Evolutionary conservation across 2,329 filamentous ascomycete genomes (phyloP).

Genomic region (Trichoderma sp.): DNA sequence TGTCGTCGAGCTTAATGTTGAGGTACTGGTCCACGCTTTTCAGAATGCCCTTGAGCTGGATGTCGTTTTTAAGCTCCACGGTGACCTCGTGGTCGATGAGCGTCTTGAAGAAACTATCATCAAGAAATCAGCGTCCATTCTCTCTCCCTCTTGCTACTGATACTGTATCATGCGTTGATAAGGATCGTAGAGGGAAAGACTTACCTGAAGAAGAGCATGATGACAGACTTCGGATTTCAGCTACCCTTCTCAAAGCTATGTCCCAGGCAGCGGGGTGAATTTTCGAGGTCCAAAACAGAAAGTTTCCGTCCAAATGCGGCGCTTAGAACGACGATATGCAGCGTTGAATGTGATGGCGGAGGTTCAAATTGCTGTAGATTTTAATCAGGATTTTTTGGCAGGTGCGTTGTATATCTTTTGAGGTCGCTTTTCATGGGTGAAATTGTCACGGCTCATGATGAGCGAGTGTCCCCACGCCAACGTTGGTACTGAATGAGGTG

Average conservation of each 20-base stretch:
- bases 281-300: neutral
- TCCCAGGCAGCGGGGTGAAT: neutral
- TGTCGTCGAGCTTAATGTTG: conserved; percentile 98
- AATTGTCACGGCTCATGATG: conserved; percentile 14
- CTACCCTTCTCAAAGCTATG: neutral
- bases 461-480: neutral
- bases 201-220: conserved; percentile 51
- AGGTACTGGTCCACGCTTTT: conserved; percentile 99
- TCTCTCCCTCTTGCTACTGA: neutral
- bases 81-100: conserved; percentile 97
- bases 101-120: conserved; percentile 89
- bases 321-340: neutral
- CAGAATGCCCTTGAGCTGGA: conserved; percentile 90
- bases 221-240: neutral
- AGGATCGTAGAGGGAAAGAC: neutral
- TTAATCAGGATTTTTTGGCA: neutral
- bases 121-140: neutral
- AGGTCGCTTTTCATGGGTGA: neutral
- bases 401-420: neutral
- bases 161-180: neutral
- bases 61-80: conserved; percentile 99
- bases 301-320: neutral
- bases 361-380: neutral
- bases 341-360: too few species aligned
- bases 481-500: neutral